Conservation (phyloP, 192 early-diverging fungal genomes). For the Entomortierella beljakovae region DNA sequence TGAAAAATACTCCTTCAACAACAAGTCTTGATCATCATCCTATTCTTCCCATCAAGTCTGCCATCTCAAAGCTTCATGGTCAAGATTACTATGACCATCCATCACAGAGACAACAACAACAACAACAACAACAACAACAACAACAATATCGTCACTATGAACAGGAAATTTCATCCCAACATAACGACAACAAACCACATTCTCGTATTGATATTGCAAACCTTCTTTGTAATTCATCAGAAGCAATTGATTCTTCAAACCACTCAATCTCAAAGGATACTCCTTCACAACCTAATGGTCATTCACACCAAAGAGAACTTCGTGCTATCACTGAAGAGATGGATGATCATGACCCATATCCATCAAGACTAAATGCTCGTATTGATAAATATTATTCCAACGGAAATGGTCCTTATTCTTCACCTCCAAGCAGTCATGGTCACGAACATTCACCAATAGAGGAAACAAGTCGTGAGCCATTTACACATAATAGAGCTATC, state of each 20-base stretch:
- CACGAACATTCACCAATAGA: neutral
- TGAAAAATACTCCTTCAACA: too few species aligned
- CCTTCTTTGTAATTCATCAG: conserved; percentile 22
- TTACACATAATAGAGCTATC: neutral
- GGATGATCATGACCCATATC: conserved; percentile 19
- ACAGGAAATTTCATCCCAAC: conserved; percentile 1
- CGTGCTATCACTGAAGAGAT: conserved; percentile 42
- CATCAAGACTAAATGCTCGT: too few species aligned
- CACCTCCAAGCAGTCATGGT: neutral
- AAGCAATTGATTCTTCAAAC: neutral
- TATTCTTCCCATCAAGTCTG: conserved; percentile 26
- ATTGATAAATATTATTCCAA: neutral
- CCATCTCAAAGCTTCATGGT: conserved; percentile 13
- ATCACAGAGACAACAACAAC: neutral
- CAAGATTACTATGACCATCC: conserved; percentile 1
- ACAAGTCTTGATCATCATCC: conserved; percentile 24
- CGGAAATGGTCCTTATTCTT: neutral
- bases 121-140: conserved; percentile 1
- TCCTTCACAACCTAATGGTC: neutral
- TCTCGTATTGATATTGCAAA: conserved; percentile 45
- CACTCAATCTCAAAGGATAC: neutral
- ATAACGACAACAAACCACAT: conserved; percentile 2
- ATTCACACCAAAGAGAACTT: conserved; percentile 13
- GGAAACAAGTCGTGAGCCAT: conserved; percentile 4
- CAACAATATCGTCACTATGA: conserved; percentile 1